Base-by-base conservation (phyloP, 2,329 filamentous ascomycete genomes). In the Pseudocercospora ulei region DNA sequence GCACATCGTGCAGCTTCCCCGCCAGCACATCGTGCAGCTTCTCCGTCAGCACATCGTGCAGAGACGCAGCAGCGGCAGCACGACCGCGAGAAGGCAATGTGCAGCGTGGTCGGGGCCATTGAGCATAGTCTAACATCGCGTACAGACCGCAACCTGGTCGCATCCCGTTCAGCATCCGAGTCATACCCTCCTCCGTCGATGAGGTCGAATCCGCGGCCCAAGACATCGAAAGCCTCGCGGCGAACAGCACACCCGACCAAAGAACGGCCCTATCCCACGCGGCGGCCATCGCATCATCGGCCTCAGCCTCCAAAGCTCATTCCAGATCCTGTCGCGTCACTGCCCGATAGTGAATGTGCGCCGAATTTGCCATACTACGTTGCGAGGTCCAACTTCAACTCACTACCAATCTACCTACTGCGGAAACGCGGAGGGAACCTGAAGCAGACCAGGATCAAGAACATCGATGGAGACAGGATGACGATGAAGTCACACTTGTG, bases 321-420 rank as follows among this genome's bases (percentile, higher is more conserved):
- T 20, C 49, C 48, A 2, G 46, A 52, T 7, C 51, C 54, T 27
- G 46, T 55, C 17, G 38, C 46, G 25, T 41, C 44, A 6, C 41
- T 57, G 13, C 44, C 53, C 12, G 47, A 50, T n/a, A 40, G 47
- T n/a, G 45, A 59, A 45, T 55, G 55, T 43, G 63, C 62, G 39
- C 63, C 60, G 33, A 70, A 67, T 33, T 60, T 75, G 18, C 71
- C 75, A 7, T 94, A 86, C 67, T 71, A 78, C 53, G 71, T 96
- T 48, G 68, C 69, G 35, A 79, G 85, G 46, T 88, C 84, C 2
- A 65, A 69, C 1, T 78, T 74, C 23, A 73, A 76, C 31, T 76
- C 84, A 49, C 66, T 90, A 2, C 77, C 84, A 14, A 73, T 96
- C 28, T 98, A 96, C 65, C 68, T 77, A 9, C 69, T 76, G 49